A percentile compares a stretch with the other conserved stretches of the same genome.
Conservation (phyloP, 164 flowering plant genomes). For the Vitis labrusca region DNA sequence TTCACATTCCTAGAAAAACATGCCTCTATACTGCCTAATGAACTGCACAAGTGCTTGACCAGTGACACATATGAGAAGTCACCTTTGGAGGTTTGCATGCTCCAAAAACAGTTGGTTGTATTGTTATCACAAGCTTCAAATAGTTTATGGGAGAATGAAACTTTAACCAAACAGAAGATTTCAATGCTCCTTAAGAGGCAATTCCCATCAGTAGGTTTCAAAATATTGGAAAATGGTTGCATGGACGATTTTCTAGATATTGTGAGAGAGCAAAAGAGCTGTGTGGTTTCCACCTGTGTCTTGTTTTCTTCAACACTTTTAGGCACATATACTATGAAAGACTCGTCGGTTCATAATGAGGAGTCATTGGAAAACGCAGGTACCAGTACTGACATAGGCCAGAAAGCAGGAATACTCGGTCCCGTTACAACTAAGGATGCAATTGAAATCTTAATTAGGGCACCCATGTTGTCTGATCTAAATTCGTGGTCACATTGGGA, state of each 20-base stretch:
- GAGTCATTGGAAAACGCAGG: slow-evolving; percentile 17
- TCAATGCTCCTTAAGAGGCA: slow-evolving; percentile 57
- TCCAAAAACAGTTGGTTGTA: slow-evolving; percentile 44
- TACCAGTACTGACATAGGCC: slow-evolving; percentile 13
- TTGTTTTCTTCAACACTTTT: slow-evolving; percentile 63
- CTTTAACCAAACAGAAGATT: slow-evolving; percentile 44
- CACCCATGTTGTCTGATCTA: slow-evolving; percentile 82
- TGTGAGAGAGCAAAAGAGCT: slow-evolving; percentile 28
- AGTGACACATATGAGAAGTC: slow-evolving; percentile 26
- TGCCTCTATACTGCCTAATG: slow-evolving; percentile 41
- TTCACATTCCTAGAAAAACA: slow-evolving; percentile 56
- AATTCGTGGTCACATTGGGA: slow-evolving; percentile 93
- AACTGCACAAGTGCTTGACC: slow-evolving; percentile 26
- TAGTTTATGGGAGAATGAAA: slow-evolving; percentile 40
- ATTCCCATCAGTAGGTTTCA: slow-evolving; percentile 62
- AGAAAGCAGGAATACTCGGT: slow-evolving; percentile 22
- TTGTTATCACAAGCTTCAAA: slow-evolving; percentile 65
- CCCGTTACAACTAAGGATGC: slow-evolving; percentile 63
- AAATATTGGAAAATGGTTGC: slow-evolving; percentile 36
- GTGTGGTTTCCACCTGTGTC: slow-evolving; percentile 43
- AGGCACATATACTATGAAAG: slow-evolving; percentile 14
- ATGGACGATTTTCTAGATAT: slow-evolving; percentile 31
- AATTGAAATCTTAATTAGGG: slow-evolving; percentile 55
- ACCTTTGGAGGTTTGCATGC: slow-evolving; percentile 56
- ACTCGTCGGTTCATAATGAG: slow-evolving; percentile 17